A percentile compares a stretch with the other conserved stretches of the same genome.
These are phyloP conservation scores for Neopestalotiopsis clavispora DNA, from an alignment of 2,329 filamentous ascomycete species.

Conservation along the genomic window DNA sequence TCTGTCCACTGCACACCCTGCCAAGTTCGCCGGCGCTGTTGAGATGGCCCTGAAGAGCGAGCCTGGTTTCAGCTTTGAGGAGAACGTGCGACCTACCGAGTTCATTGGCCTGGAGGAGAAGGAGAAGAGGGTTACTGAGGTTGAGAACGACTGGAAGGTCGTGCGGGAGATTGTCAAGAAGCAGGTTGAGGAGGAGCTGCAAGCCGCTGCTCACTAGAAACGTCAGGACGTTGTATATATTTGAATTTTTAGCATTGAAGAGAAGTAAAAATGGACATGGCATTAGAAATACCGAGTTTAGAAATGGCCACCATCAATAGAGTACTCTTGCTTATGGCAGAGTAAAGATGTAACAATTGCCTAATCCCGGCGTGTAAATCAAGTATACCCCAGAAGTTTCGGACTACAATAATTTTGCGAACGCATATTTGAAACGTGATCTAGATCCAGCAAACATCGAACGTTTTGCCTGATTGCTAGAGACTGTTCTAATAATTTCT, in stretches of 20 bases:
- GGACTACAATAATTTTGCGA: too few species aligned
- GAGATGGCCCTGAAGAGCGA: constrained; percentile 75
- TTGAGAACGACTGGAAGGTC: constrained; percentile 74
- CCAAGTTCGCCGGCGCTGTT: constrained; percentile 90
- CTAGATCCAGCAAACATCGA: neutral
- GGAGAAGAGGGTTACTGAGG: constrained; percentile 73
- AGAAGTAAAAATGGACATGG: neutral
- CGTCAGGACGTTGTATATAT: neutral
- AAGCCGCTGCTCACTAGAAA: constrained; percentile 5
- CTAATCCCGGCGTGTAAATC: neutral
- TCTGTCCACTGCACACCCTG: constrained; percentile 91
- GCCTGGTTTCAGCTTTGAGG: constrained; percentile 75
- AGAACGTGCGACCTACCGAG: constrained; percentile 78
- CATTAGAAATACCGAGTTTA: neutral
- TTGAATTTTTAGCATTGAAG: neutral
- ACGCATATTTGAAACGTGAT: too few species aligned
- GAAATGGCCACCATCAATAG: neutral
- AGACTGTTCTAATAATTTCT: neutral
- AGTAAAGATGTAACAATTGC: neutral
- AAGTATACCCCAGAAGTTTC: neutral
- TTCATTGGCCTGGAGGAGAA: constrained; percentile 79
- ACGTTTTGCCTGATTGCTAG: neutral
- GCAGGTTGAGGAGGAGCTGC: constrained; percentile 71
- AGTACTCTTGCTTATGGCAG: neutral
- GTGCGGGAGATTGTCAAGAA: constrained; percentile 77